Evolutionary conservation across 371 early-diverging fungal genomes (phyloP).

Genomic region (Rhizopus sp.): DNA sequence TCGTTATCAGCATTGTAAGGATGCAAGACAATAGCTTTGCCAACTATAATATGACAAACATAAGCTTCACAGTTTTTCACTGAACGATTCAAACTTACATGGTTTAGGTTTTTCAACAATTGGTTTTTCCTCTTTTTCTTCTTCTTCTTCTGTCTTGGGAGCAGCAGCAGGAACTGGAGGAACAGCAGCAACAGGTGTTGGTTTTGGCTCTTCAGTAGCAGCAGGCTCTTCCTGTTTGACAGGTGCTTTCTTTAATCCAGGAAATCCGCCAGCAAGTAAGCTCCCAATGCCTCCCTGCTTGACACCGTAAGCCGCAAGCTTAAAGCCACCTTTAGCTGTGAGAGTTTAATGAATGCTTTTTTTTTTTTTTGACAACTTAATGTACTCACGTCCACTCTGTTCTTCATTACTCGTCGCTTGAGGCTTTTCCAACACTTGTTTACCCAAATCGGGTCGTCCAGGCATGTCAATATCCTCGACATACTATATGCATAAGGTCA

Average conservation of each 20-base stretch:
- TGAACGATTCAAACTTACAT: slow-evolving; percentile 1
- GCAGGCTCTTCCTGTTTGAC: slow-evolving; percentile 3
- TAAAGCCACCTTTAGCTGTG: slow-evolving; percentile 47
- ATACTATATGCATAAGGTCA: slow-evolving; percentile 16
- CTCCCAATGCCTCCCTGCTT: slow-evolving; percentile 82
- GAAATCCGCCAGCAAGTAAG: slow-evolving; percentile 63
- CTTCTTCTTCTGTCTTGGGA: slow-evolving; percentile 15
- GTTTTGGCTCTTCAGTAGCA: not conserved
- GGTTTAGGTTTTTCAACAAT: slow-evolving; percentile 2
- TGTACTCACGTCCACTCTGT: slow-evolving; percentile 25
- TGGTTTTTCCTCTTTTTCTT: slow-evolving; percentile 9
- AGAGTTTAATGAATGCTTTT: not conserved
- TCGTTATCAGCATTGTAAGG: slow-evolving; percentile 61
- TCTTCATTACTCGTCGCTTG: slow-evolving; percentile 23
- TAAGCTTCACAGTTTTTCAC: not conserved
- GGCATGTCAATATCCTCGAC: slow-evolving; percentile 50
- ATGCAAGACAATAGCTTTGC: slow-evolving; percentile 57
- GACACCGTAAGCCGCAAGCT: slow-evolving; percentile 76
- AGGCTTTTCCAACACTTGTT: not conserved
- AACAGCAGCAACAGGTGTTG: slow-evolving; percentile 1
- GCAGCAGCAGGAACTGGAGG: slow-evolving; percentile 17
- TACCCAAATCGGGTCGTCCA: slow-evolving; percentile 45
- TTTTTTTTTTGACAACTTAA: not conserved
- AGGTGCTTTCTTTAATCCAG: slow-evolving; percentile 37
- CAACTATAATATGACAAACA: slow-evolving; percentile 12